Evolutionary conservation across 768 basidiomycete species (phyloP).

Genomic region (Trametes gibbosa): DNA sequence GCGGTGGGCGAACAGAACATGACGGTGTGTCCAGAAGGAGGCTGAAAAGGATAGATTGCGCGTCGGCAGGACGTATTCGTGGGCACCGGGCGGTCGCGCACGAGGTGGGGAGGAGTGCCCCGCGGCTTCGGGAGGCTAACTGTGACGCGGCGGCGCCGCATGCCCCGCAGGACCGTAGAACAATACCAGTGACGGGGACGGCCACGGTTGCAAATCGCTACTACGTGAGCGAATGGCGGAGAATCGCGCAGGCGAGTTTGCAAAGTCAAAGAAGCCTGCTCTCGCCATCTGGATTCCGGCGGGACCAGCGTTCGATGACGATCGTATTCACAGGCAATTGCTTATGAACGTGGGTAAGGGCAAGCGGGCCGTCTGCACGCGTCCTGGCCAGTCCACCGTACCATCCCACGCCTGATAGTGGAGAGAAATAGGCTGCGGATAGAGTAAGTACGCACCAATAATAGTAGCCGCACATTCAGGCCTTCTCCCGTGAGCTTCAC

Average conservation of each 20-base stretch:
- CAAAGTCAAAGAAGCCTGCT: background rate
- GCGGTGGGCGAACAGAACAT: slow-evolving; percentile 4
- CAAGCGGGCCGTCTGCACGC: background rate
- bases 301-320: background rate
- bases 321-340: background rate
- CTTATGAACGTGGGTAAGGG: background rate
- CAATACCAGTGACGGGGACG: background rate
- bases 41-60: slow-evolving; percentile 12
- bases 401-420: background rate
- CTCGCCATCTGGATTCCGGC: background rate
- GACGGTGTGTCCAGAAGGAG: background rate
- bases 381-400: background rate
- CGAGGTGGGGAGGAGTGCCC: background rate
- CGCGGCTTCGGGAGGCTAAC: background rate
- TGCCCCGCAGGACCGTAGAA: background rate
- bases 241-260: background rate
- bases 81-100: background rate
- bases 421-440: background rate
- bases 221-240: background rate
- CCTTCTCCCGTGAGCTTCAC: slow-evolving; percentile 16
- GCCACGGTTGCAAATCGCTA: background rate
- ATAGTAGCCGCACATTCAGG: background rate
- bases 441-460: slow-evolving; percentile 4
- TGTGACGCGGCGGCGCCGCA: background rate
- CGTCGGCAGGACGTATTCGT: slow-evolving; percentile 4